A percentile compares a stretch with the other conserved stretches of the same genome.
Evolutionary conservation across 371 early-diverging fungal species (phyloP).

Genomic region (Parasitella parasitica): DNA sequence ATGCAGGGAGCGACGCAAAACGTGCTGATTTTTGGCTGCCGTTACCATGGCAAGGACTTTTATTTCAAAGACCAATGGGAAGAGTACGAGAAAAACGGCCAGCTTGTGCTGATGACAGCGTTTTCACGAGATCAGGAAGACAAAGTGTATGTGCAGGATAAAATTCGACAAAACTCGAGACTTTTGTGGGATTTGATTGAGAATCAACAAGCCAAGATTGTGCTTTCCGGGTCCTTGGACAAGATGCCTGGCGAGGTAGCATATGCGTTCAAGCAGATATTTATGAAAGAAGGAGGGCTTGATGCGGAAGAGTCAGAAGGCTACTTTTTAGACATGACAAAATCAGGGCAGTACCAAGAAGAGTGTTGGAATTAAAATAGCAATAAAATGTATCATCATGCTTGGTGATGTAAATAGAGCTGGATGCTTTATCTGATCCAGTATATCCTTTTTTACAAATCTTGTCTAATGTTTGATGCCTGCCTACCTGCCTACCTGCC

Average conservation of each 20-base stretch:
- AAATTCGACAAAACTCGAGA: conserved; percentile 58
- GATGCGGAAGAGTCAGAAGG: conserved; percentile 58
- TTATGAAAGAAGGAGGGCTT: conserved; percentile 57
- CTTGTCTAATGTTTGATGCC: too few species aligned
- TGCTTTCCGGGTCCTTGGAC: conserved; percentile 77
- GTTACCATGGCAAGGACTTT: conserved; percentile 71
- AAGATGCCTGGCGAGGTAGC: conserved; percentile 84
- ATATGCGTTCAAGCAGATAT: conserved; percentile 67
- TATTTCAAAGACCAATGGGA: conserved; percentile 72
- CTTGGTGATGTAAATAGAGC: too few species aligned
- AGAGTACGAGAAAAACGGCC: conserved; percentile 38
- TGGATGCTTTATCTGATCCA: background rate
- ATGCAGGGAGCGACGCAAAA: conserved; percentile 55
- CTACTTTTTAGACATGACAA: conserved; percentile 63
- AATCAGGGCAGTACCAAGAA: conserved; percentile 76
- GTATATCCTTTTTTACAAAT: too few species aligned
- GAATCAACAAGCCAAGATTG: conserved; percentile 58
- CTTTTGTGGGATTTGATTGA: conserved; percentile 69
- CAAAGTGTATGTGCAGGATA: conserved; percentile 80
- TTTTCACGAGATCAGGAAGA: conserved; percentile 69
- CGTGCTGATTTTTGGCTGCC: conserved; percentile 80
- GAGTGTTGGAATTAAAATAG: conserved; percentile 79
- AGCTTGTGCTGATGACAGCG: conserved; percentile 65
- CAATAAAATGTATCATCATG: background rate
- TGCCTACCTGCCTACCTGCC: too few species aligned